Evolutionary conservation across 257 asterid genomes (phyloP).

Genomic region (Scutellaria barbata): DNA sequence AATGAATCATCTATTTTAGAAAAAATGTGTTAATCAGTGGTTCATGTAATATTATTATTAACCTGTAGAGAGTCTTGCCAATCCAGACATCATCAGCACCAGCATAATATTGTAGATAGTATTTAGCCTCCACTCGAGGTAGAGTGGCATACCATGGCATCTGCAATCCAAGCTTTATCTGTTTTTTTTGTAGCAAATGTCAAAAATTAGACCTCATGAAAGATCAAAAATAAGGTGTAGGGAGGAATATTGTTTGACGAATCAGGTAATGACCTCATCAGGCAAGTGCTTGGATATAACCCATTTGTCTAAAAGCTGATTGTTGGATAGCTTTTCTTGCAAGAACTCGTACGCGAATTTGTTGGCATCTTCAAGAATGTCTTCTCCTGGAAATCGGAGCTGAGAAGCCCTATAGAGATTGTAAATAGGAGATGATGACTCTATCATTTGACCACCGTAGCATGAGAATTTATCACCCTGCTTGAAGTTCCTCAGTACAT

Average conservation of each 20-base stretch:
- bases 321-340: conserved; percentile 27
- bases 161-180: conserved; percentile 39
- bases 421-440: conserved; percentile 47
- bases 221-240: too few relatives aligned
- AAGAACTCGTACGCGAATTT: conserved; percentile 40
- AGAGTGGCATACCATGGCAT: conserved; percentile 55
- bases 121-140: conserved; percentile 46
- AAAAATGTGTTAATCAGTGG: too few relatives aligned
- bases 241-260: background rate
- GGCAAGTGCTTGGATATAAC: conserved; percentile 50
- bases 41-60: background rate
- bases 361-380: conserved; percentile 54
- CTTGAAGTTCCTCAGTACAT: conserved; percentile 52
- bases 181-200: background rate
- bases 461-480: conserved; percentile 45
- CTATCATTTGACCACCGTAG: conserved; percentile 47
- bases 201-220: too few relatives aligned
- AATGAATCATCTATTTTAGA: background rate
- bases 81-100: conserved; percentile 46
- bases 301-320: conserved; percentile 53
- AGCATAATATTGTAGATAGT: conserved; percentile 41
- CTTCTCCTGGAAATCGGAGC: conserved; percentile 52
- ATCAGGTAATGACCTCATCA: conserved; percentile 45
- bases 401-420: conserved; percentile 57
- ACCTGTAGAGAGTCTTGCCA: conserved; percentile 49